A percentile compares a stretch with the other conserved stretches of the same genome.
Evolutionary conservation across 768 basidiomycete genomes (phyloP).

Genomic region (Boletus tomentosulus): DNA sequence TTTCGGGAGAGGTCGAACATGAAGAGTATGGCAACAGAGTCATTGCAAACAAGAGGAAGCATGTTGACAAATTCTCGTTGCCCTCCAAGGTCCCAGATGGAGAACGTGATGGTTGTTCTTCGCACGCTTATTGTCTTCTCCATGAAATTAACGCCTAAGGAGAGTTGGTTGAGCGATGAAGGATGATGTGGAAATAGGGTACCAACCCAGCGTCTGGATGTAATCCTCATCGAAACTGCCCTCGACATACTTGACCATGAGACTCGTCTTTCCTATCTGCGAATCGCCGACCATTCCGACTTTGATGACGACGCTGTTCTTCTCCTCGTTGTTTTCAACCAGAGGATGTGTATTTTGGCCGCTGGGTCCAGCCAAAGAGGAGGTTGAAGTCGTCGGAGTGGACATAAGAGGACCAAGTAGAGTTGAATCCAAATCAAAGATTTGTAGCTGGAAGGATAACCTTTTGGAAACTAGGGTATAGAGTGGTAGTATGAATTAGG

Average conservation of each 20-base stretch:
- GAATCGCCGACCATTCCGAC: constrained; percentile 99
- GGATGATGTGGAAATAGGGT: background rate
- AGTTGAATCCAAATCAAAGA: constrained; percentile 17
- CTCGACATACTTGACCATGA: constrained; percentile 99
- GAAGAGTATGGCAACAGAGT: constrained; percentile 99
- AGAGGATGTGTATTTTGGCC: constrained; percentile 48
- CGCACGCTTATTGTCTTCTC: constrained; percentile 99
- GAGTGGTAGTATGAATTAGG: constrained; percentile 23
- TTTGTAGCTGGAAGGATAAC: constrained; percentile 9
- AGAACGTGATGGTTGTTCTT: constrained; percentile 98
- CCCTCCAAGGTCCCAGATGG: constrained; percentile 97
- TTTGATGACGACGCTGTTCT: constrained; percentile 93
- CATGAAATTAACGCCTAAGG: constrained; percentile 95
- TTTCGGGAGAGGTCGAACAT: constrained; percentile 99
- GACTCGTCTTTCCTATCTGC: constrained; percentile 97
- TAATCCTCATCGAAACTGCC: constrained; percentile 99
- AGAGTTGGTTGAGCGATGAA: constrained; percentile 8
- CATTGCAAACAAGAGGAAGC: constrained; percentile 97
- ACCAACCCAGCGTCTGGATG: constrained; percentile 95
- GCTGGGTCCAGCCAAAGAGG: constrained; percentile 46
- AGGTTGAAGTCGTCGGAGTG: constrained; percentile 44
- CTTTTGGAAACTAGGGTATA: constrained; percentile 26
- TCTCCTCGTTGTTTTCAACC: constrained; percentile 65
- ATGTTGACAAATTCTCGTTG: constrained; percentile 99
- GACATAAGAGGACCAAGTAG: constrained; percentile 38